Base-by-base conservation (phyloP, 345 rosid genomes). In the Eucalyptus curtisii region DNA sequence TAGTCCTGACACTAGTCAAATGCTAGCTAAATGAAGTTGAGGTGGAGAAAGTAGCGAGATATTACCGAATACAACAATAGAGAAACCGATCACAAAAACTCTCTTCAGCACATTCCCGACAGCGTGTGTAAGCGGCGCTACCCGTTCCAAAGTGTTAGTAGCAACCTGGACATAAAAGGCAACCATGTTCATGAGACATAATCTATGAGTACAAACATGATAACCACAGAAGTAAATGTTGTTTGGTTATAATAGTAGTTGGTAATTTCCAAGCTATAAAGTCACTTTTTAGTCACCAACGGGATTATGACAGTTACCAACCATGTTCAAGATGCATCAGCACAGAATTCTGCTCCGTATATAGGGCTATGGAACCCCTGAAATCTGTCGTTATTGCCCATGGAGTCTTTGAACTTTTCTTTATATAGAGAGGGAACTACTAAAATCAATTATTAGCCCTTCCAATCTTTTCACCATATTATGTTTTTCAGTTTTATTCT, bases 101-200 rank as follows among this genome's bases (percentile, higher is more conserved):
- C 99, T 97, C 93, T 97, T 97, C 92, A 97, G 94, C 91, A 97
- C 99, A 92, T 97, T 97, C 87, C 99, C 99, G 53, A 97, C 98
- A 7, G 99, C 99, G 71, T 97, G 99, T 42, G 99, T 97, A 88
- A 97, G 96, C 37, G 99, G 99, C 42, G 98, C 98, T 87, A 97
- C 99, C 92, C 99, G 94, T 94, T 97, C 99, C 93, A 97, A 93
- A 22, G 99, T 96, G 91, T 97, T 97, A 86, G 98, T 96, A 86
- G 99, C 99, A 91, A 97, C 68, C 99, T 97, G 47, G 27, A 76
- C 45, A 37, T 37, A 76, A 37, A 37, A 37, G 47, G 82, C 82
- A 71, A 76, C 82, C 82, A 1, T 1, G 47, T 37, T 76, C 47
- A 94, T 86, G n/a, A 40, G 89, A 52, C 86, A 61, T 1, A 45